Evolutionary conservation across 169 alveolate genomes (phyloP).

Genomic region (Plasmodium yoelii): DNA sequence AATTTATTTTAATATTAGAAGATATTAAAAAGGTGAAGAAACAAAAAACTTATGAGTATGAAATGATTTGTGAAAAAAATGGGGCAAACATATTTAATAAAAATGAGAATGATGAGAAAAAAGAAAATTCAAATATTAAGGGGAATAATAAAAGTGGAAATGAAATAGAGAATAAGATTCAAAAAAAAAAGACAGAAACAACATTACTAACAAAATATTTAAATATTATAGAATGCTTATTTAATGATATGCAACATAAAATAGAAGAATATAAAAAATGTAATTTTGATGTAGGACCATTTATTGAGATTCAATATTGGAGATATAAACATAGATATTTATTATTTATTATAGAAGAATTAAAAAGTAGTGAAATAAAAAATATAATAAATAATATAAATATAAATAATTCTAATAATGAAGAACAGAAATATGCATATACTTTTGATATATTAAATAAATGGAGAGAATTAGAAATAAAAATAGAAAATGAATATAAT

Average conservation of each 20-base stretch:
- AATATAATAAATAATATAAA: constrained; percentile 73
- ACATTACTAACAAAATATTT: constrained; percentile 68
- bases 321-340: constrained; percentile 75
- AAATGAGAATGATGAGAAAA: constrained; percentile 5
- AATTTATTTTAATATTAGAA: constrained; percentile 73
- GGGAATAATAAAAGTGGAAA: constrained; percentile 7
- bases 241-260: constrained; percentile 69
- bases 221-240: constrained; percentile 68
- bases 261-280: constrained; percentile 65
- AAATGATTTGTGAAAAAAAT: constrained; percentile 14
- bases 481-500: constrained; percentile 94
- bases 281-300: constrained; percentile 73
- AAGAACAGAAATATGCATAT: constrained; percentile 75
- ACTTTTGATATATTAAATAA: constrained; percentile 74
- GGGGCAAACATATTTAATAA: constrained; percentile 6
- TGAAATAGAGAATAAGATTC: constrained; percentile 46
- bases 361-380: constrained; percentile 74
- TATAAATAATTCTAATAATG: constrained; percentile 59
- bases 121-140: not conserved
- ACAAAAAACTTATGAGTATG: constrained; percentile 33
- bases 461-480: constrained; percentile 94
- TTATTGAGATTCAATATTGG: constrained; percentile 75
- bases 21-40: constrained; percentile 63
- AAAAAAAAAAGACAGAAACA: constrained; percentile 61
- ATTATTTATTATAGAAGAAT: constrained; percentile 74